Conservation (phyloP, 345 rosid genomes). For the Geranium brycei region DNA sequence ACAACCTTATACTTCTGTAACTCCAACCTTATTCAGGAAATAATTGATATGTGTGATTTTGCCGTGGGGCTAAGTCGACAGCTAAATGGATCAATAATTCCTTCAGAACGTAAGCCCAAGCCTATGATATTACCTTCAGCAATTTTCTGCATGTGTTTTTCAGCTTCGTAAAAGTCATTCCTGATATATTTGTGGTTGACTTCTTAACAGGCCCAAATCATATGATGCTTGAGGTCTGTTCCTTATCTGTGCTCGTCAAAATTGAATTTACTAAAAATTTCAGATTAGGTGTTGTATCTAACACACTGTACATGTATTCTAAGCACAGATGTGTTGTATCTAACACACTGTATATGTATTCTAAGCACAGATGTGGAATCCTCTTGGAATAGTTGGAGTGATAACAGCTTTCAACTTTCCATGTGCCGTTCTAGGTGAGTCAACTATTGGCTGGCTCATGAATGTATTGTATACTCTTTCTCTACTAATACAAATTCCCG, state of each 20-base stretch:
- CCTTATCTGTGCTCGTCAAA: constrained; percentile 7
- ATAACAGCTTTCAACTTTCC: constrained; percentile 97
- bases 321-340: constrained; percentile 48
- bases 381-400: constrained; percentile 92
- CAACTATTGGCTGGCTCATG: background rate
- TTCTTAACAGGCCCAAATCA: constrained; percentile 82
- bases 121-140: background rate
- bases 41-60: constrained; percentile 97
- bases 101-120: constrained; percentile 84
- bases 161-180: background rate
- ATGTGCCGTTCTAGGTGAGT: constrained; percentile 93
- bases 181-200: background rate
- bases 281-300: constrained; percentile 3
- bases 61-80: constrained; percentile 91
- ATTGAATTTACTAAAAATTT: constrained; percentile 6
- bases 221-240: constrained; percentile 79
- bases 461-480: no score
- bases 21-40: constrained; percentile 48
- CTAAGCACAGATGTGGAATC: constrained; percentile 79
- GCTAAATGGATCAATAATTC: constrained; percentile 81
- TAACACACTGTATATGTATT: constrained; percentile 12
- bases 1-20: no score
- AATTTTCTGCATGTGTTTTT: background rate
- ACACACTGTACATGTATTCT: constrained; percentile 10
- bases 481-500: no score